Conservation (phyloP, 2,329 filamentous ascomycete species). For the Alternaria triticimaculans region DNA sequence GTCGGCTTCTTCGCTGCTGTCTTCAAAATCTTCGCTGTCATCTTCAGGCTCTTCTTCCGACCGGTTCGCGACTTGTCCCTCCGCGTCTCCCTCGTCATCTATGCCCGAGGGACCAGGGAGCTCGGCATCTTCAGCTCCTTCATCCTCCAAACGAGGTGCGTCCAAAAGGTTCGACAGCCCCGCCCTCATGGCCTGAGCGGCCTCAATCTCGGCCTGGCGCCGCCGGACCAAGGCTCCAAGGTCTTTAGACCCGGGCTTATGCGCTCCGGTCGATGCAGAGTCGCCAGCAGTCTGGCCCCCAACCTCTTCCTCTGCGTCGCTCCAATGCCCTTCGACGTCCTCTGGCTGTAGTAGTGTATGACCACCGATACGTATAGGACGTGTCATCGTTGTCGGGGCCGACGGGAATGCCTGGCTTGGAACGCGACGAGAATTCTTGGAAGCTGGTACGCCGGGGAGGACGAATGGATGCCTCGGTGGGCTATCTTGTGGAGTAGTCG, state of each 20-base stretch:
- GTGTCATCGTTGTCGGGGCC: not conserved
- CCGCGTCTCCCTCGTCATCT: not conserved
- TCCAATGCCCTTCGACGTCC: not conserved
- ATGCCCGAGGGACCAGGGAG: not conserved
- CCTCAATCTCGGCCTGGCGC: not conserved
- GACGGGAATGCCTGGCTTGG: not conserved
- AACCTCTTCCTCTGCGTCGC: not conserved
- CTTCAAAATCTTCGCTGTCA: not conserved
- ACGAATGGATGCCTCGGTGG: not conserved
- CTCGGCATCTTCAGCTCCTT: not conserved
- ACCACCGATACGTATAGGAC: not conserved
- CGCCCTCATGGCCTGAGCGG: not conserved
- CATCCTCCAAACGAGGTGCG: not conserved
- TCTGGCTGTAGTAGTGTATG: not conserved
- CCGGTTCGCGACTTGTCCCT: not conserved
- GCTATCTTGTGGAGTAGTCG: not conserved
- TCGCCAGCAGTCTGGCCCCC: not conserved
- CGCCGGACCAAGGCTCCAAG: not conserved
- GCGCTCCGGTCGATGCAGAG: not conserved
- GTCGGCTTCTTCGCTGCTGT: not conserved
- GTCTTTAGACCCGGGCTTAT: not conserved
- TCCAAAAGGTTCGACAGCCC: rapidly evolving
- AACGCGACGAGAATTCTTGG: not conserved
- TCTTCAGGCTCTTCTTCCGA: not conserved
- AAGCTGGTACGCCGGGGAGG: not conserved